Evolutionary conservation across 2,329 filamentous ascomycete genomes (phyloP), one percentile per base, ranked within the genome.

Genomic region (Emmonsia crescens): DNA sequence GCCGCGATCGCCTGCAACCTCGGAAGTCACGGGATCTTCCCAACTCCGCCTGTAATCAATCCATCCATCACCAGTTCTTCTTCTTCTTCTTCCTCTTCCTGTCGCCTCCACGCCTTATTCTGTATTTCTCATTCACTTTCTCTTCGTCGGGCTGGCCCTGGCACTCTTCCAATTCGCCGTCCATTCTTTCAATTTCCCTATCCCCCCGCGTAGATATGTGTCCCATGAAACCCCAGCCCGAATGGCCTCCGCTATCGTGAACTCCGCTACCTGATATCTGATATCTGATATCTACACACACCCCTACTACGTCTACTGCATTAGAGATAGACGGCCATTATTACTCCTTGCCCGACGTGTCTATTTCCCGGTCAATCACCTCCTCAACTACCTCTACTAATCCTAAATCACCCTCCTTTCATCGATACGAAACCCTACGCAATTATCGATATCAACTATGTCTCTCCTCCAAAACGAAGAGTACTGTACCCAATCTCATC

Each of bases 401-500:
- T n/a, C n/a, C n/a, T n/a, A n/a, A n/a, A n/a, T n/a, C n/a, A n/a
- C n/a, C n/a, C n/a, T n/a, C n/a, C n/a, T n/a, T n/a, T n/a, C n/a
- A n/a, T n/a, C n/a, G n/a, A n/a, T n/a, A n/a, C n/a, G n/a, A n/a
- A n/a, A n/a, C n/a, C n/a, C 27, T 27, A 31, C 48, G 27, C 52
- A 12, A 40, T 27, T 19, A 56, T 21, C 33, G 5, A 27, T 33
- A 57, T 19, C 36, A 42, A 72, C 66, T 29, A 80, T 80, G 78
- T 78, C 78, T 66, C 75, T 80, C 62, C 73, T 80, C 64, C 78
- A 80, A 66, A 80, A 79, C 65, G 78, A 80, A 76, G 78, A 80
- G 78, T 80, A 74, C 61, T 77, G 38, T 38, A 21, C 33, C 49
- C 51, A 33, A 59, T 59, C 27, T 60, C 24, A 44, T 49, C 31